Evolutionary conservation across 345 rosid genomes (phyloP).

Genomic region (Chamaenerion angustifolium): DNA sequence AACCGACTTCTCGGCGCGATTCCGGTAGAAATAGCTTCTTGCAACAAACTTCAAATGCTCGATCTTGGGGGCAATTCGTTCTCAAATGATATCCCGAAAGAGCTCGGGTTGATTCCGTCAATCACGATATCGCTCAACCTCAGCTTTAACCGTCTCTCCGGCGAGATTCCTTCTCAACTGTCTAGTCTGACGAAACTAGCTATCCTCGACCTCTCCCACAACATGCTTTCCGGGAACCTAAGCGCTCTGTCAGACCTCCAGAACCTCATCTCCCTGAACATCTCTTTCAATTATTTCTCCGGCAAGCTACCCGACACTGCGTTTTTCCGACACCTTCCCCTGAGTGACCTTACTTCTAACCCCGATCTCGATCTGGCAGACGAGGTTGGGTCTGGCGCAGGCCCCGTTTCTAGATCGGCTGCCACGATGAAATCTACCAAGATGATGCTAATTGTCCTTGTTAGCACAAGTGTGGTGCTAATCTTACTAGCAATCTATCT

Average conservation of each 20-base stretch:
- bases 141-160: slow-evolving; percentile 61
- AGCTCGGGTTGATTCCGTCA: slow-evolving; percentile 54
- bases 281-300: slow-evolving; percentile 81
- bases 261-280: slow-evolving; percentile 78
- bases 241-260: slow-evolving; percentile 46
- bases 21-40: slow-evolving; percentile 59
- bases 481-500: slow-evolving; percentile 49
- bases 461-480: slow-evolving; percentile 57
- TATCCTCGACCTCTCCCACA: slow-evolving; percentile 79
- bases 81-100: slow-evolving; percentile 66
- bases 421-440: slow-evolving; percentile 33
- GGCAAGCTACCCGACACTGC: slow-evolving; percentile 76
- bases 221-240: slow-evolving; percentile 50
- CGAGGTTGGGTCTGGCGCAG: slow-evolving; percentile 19
- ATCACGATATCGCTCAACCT: slow-evolving; percentile 87
- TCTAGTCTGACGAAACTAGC: slow-evolving; percentile 68
- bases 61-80: slow-evolving; percentile 63
- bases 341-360: slow-evolving; percentile 56
- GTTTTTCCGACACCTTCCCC: slow-evolving; percentile 65
- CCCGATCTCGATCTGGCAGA: slow-evolving; percentile 39
- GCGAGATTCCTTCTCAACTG: slow-evolving; percentile 56
- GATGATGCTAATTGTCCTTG: slow-evolving; percentile 45
- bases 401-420: slow-evolving; percentile 1
- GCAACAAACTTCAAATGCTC: slow-evolving; percentile 64
- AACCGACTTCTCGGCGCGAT: slow-evolving; percentile 57